phyloP scores from a whole-genome alignment of 768 basidiomycete species.

The Naematelia aurantialba region DNA sequence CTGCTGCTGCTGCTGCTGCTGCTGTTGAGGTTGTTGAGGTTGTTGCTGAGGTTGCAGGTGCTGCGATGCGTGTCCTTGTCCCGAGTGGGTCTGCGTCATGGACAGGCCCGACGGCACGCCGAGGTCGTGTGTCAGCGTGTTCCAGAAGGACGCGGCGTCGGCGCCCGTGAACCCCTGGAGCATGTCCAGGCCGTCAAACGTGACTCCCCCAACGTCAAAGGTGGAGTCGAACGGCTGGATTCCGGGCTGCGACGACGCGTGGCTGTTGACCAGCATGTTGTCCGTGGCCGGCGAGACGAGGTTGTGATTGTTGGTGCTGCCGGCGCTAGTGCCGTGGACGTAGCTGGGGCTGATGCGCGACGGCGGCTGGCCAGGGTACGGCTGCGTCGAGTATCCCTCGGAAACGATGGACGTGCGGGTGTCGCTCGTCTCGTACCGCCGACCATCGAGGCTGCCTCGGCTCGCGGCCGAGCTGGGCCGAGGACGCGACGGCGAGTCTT shows the following conservation, averaged over 20 bases:
- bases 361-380: not conserved
- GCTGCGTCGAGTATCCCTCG: not conserved
- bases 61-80: no score
- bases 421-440: slow-evolving; percentile 39
- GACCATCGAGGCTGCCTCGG: slow-evolving; percentile 1
- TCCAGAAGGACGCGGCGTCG: slow-evolving; percentile 29
- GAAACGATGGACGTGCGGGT: slow-evolving; percentile 22
- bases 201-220: slow-evolving; percentile 41
- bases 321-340: not conserved
- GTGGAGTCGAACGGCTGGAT: slow-evolving; percentile 5
- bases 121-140: slow-evolving; percentile 1
- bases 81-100: slow-evolving; percentile 4
- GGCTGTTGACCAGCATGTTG: not conserved
- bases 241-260: not conserved
- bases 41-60: not conserved
- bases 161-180: slow-evolving; percentile 31
- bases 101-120: slow-evolving; percentile 3
- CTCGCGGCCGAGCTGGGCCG: not conserved
- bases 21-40: not conserved
- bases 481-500: not conserved
- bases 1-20: not conserved
- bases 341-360: not conserved
- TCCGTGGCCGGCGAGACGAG: not conserved
- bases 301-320: not conserved
- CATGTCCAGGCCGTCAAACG: slow-evolving; percentile 41